Percentiles rank a stretch among this genome's conserved stretches.
Evolutionary conservation across 306 rosid genomes (phyloP).

Genomic region (Cajanus cajan): DNA sequence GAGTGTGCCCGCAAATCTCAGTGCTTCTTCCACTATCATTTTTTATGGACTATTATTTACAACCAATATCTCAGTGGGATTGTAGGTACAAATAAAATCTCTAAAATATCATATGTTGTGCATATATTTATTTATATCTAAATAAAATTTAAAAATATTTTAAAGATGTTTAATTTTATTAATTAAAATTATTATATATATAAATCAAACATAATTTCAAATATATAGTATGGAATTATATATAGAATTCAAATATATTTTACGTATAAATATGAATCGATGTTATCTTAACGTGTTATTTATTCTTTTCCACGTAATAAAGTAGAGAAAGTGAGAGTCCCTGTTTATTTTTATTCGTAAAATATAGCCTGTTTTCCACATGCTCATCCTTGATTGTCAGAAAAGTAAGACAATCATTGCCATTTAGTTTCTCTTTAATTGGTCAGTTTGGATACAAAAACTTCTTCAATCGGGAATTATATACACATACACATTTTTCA

Average conservation of each 20-base stretch:
- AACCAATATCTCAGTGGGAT: slow-evolving; percentile 24
- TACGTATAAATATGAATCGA: background rate
- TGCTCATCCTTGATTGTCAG: background rate
- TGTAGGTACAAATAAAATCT: slow-evolving; percentile 1
- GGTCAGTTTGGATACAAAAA: background rate
- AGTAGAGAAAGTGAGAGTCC: background rate
- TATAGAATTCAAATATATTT: background rate
- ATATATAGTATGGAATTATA: no score
- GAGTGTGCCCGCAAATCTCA: background rate
- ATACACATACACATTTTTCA: no score
- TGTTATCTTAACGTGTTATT: background rate
- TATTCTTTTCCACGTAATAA: background rate
- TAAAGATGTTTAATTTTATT: background rate
- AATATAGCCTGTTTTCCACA: background rate
- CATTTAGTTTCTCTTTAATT: slow-evolving; percentile 21
- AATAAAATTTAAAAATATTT: background rate
- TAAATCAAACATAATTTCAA: no score
- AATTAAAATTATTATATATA: no score
- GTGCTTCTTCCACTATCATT: slow-evolving; percentile 45
- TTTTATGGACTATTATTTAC: background rate
- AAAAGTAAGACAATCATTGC: background rate
- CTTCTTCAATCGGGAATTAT: no score
- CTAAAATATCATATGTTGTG: background rate
- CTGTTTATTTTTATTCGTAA: no score
- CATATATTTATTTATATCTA: background rate